Evolutionary conservation across 495 filamentous ascomycete genomes (phyloP).

Genomic region (Neurospora sp.): DNA sequence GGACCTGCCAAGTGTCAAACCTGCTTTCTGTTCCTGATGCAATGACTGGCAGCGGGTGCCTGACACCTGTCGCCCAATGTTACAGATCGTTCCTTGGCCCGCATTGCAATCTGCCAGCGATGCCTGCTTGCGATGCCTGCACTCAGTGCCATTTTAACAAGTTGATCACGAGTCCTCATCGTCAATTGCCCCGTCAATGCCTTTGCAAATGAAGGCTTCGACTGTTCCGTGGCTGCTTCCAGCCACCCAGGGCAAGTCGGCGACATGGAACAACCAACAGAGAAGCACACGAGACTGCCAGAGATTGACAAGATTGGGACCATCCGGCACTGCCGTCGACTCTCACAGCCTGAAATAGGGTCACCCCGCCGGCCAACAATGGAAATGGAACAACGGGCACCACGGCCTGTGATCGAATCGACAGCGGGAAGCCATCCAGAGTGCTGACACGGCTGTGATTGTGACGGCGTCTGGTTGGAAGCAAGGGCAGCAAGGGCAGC

Average conservation of each 20-base stretch:
- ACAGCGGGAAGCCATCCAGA: conserved; percentile 7
- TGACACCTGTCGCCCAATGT: neutral
- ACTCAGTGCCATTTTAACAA: neutral
- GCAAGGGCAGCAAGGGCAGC: neutral
- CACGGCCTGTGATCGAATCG: conserved; percentile 19
- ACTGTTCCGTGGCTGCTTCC: conserved; percentile 2
- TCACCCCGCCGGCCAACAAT: neutral
- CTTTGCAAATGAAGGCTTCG: neutral
- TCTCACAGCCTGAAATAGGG: neutral
- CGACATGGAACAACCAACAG: neutral
- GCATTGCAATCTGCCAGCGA: conserved; percentile 6
- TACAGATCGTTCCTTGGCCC: conserved; percentile 10
- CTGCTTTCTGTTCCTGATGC: neutral
- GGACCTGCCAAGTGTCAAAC: conserved; percentile 3
- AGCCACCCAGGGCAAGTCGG: neutral
- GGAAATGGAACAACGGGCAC: neutral
- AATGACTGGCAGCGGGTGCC: conserved; percentile 2
- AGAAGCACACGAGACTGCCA: neutral
- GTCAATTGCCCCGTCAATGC: conserved; percentile 6
- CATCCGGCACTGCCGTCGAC: neutral
- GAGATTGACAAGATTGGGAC: neutral
- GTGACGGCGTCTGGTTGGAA: conserved; percentile 2
- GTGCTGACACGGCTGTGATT: conserved; percentile 22
- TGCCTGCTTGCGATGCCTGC: neutral
- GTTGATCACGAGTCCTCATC: conserved; percentile 16